A percentile compares a stretch with the other conserved stretches of the same genome.
Conservation (phyloP, 441 rosid genomes). For the Pelargonium australe region DNA sequence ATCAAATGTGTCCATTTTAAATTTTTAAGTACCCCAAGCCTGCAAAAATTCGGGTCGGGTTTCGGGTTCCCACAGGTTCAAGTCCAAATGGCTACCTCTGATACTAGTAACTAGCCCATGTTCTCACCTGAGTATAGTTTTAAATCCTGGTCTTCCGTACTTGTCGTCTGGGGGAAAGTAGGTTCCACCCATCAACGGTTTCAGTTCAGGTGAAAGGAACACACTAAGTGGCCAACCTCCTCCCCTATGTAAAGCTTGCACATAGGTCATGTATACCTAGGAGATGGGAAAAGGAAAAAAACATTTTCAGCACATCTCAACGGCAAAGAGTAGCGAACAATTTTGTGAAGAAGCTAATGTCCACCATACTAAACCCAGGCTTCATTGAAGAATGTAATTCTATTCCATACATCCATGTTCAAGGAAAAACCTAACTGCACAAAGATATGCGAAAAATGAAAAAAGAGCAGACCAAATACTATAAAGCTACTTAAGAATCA, state of each 20-base stretch:
- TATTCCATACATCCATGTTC: background rate
- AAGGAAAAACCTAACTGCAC: background rate
- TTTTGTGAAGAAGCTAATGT: background rate
- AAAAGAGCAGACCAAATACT: too few species aligned
- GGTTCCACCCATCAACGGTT: slow-evolving; percentile 96
- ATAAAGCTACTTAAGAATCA: too few species aligned
- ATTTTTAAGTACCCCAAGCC: too few species aligned
- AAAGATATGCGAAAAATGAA: too few species aligned
- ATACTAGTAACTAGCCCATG: too few species aligned
- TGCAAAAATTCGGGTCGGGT: too few species aligned
- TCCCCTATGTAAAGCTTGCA: slow-evolving; percentile 85
- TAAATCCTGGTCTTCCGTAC: slow-evolving; percentile 87
- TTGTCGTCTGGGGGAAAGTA: slow-evolving; percentile 92
- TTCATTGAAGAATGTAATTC: background rate
- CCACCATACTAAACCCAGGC: too few species aligned
- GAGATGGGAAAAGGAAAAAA: background rate
- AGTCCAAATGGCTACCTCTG: background rate
- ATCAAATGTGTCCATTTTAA: too few species aligned
- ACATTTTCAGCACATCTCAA: background rate
- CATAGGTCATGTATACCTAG: slow-evolving; percentile 79
- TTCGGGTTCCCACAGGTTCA: background rate
- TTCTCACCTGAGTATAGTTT: slow-evolving; percentile 63
- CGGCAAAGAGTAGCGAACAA: background rate
- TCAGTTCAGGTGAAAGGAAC: slow-evolving; percentile 88
- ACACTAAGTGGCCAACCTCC: slow-evolving; percentile 96